Percentiles rank a stretch among this genome's conserved stretches.
Evolutionary conservation across 768 basidiomycete species (phyloP).

Genomic region (Mycena venus): DNA sequence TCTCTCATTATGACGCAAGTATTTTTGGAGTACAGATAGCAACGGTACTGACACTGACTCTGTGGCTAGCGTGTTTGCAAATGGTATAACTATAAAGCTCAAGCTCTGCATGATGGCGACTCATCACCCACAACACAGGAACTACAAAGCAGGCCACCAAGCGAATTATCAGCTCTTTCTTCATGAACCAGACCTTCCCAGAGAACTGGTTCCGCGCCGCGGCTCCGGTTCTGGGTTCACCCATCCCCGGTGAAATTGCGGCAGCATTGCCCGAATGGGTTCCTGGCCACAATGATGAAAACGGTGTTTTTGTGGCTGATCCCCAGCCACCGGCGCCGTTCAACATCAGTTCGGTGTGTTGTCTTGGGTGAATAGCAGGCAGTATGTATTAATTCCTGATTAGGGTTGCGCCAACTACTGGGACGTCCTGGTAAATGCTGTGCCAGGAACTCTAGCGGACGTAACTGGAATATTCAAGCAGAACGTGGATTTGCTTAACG

Average conservation of each 20-base stretch:
- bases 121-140: conserved; percentile 20
- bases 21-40: not conserved
- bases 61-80: conserved; percentile 23
- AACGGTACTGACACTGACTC: not conserved
- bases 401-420: conserved; percentile 5
- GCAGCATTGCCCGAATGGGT: too few species aligned
- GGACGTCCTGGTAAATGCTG: not conserved
- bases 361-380: not conserved
- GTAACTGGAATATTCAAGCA: too few species aligned
- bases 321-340: conserved; percentile 23
- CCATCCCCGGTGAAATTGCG: not conserved
- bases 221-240: not conserved
- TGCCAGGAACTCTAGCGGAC: too few species aligned
- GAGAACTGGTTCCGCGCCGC: conserved; percentile 30
- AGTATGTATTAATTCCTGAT: not conserved
- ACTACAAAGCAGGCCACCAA: conserved; percentile 21
- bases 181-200: too few species aligned
- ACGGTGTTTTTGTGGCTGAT: conserved; percentile 22
- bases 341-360: conserved; percentile 18
- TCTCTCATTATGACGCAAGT: not conserved
- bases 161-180: conserved; percentile 8
- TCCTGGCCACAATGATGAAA: conserved; percentile 25
- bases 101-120: not conserved
- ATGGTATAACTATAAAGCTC: conserved; percentile 22
- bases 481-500: conserved; percentile 12